Evolutionary conservation across 768 basidiomycete genomes (phyloP), one percentile per base, ranked within the genome.

Genomic region (Collybia sp.): DNA sequence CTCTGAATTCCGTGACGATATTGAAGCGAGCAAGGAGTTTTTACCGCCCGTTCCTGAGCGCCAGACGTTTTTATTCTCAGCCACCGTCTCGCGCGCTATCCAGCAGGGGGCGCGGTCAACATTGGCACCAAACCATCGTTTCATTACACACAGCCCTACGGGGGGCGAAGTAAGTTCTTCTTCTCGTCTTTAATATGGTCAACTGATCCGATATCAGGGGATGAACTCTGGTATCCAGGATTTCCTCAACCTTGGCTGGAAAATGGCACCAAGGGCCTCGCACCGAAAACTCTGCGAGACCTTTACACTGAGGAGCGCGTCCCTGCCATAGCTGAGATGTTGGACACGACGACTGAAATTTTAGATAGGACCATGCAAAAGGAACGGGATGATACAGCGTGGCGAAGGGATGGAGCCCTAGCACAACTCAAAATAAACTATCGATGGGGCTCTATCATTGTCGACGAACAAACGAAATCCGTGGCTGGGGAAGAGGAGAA

Each of bases 41-140:
- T 56, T 94, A 13, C 84, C 86, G 6, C 67, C 69, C 15, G 55
- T 66, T 1, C 78, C 83, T 0, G 60, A 79, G 44, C 82, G 92
- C n/a, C 93, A 94, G 59, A 95, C 93, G 0, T 85, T 95, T 67
- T 72, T 97, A 46, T 93, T 95, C 67, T 91, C 88, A 12, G 93
- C 93, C 17, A 94, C 92, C 2, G 81, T 94, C 31, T 84, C 88
- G 0, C 70, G 63, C 3, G 73, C 75, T 3, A 85, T 96, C 50
- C 80, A 78, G 36, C 77, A 87, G 56, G 72, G 94, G 46, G 86
- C 90, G 0, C 68, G 73, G 3, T 63, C 70, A 15, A 72, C 78
- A 16, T 66, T 95, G 11, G 68, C 80, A 17, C 65, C 66, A 30
- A 76, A 82, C 47, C 82, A 91, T 62, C 58, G 62, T 36, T 88